Evolutionary conservation across 129 eudicot species (phyloP).

Genomic region (Artemisia annua): DNA sequence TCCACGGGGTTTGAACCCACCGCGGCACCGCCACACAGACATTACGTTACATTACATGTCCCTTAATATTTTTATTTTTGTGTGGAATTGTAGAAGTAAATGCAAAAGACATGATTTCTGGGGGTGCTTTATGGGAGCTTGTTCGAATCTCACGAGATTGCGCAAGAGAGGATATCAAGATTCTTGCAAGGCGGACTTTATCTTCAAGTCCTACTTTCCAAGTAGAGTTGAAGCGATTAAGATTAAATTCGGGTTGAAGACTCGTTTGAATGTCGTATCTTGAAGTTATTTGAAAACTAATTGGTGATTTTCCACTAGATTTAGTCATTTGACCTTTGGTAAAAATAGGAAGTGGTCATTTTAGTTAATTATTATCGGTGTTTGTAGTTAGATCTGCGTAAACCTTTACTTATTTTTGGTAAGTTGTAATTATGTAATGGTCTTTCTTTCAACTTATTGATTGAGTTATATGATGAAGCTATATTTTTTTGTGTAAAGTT

Average conservation of each 20-base stretch:
- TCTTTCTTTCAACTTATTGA: constrained; percentile 19
- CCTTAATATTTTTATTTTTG: no score
- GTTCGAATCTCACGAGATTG: constrained; percentile 90
- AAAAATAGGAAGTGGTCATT: constrained; percentile 14
- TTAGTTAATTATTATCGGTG: neutral
- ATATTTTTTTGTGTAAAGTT: neutral
- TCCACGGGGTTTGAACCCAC: no score
- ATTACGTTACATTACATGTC: neutral
- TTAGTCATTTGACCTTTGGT: constrained; percentile 16
- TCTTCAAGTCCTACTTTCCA: constrained; percentile 61
- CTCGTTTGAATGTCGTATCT: neutral
- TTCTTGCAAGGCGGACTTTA: constrained; percentile 71
- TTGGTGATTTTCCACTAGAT: constrained; percentile 18
- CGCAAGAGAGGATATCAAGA: constrained; percentile 72
- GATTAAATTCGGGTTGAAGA: constrained; percentile 52
- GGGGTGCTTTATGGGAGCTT: constrained; percentile 94
- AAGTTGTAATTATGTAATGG: constrained; percentile 34
- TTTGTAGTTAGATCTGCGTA: constrained; percentile 21
- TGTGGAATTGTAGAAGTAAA: constrained; percentile 52
- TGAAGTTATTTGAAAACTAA: constrained; percentile 10
- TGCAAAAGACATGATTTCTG: constrained; percentile 72
- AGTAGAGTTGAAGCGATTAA: constrained; percentile 62
- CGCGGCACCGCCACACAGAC: no score
- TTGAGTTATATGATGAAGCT: constrained; percentile 23
- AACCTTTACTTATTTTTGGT: constrained; percentile 19